Evolutionary conservation across 2,329 filamentous ascomycete genomes (phyloP).

Genomic region (Botrytis pseudocinerea): DNA sequence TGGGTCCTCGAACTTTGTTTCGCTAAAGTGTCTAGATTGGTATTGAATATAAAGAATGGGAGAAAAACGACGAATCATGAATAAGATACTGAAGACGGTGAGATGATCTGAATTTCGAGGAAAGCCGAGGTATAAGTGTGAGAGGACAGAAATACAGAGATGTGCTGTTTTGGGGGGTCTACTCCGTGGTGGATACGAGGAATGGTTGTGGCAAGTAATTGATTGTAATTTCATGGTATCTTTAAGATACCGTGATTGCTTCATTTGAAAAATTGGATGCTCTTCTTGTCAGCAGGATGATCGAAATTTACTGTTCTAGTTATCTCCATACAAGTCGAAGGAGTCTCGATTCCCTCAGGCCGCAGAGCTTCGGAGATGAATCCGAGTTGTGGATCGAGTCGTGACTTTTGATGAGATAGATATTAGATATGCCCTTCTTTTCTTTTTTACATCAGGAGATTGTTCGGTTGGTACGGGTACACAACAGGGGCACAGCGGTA

Average conservation of each 20-base stretch:
- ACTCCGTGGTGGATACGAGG: background rate
- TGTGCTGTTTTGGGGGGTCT: background rate
- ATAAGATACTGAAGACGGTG: background rate
- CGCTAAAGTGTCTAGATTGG: constrained; percentile 11
- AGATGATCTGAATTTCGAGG: constrained; percentile 10
- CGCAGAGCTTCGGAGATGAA: background rate
- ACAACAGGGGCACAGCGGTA: background rate
- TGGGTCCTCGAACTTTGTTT: constrained; percentile 11
- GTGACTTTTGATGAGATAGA: background rate
- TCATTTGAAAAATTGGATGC: background rate
- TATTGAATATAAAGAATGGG: constrained; percentile 1
- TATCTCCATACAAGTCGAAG: background rate
- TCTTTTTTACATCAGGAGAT: constrained; percentile 8
- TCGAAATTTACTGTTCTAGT: background rate
- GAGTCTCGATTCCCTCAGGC: background rate
- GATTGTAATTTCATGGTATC: background rate
- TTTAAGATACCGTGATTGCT: constrained; percentile 4
- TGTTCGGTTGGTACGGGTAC: constrained; percentile 8
- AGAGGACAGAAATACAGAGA: background rate
- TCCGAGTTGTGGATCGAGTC: background rate
- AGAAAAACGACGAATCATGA: background rate
- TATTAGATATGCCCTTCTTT: background rate
- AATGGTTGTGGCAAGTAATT: constrained; percentile 1
- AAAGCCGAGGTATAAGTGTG: background rate
- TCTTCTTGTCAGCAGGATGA: background rate